Evolutionary conservation across 768 basidiomycete genomes (phyloP).

Genomic region (Pleurotus ostreatus): DNA sequence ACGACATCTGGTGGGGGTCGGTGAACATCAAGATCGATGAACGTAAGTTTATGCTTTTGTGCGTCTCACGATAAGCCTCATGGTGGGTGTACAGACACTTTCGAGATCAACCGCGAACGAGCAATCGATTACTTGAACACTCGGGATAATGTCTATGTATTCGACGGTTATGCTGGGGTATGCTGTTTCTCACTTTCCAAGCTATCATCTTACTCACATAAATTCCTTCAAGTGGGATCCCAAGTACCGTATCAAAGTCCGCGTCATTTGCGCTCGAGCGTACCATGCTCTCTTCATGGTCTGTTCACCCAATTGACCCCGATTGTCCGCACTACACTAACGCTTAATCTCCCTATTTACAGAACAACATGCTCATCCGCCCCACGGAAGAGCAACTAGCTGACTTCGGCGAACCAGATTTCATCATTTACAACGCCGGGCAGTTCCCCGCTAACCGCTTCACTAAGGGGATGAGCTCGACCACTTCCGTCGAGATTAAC

Average conservation of each 20-base stretch:
- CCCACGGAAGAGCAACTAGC: conserved; percentile 93
- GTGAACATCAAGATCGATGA: conserved; percentile 99
- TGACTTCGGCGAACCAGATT: conserved; percentile 96
- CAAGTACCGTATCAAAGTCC: conserved; percentile 99
- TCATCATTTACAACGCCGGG: conserved; percentile 99
- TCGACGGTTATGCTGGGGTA: conserved; percentile 92
- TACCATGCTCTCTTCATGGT: conserved; percentile 99
- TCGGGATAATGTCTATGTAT: conserved; percentile 96
- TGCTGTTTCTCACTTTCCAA: conserved; percentile 19
- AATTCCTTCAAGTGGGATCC: conserved; percentile 77
- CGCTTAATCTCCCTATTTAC: conserved; percentile 13
- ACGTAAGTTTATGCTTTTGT: conserved; percentile 43
- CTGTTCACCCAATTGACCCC: conserved; percentile 24
- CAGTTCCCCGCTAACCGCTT: conserved; percentile 99
- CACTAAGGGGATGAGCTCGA: conserved; percentile 99
- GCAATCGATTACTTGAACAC: conserved; percentile 99
- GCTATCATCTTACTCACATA: conserved; percentile 9
- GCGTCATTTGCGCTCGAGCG: conserved; percentile 96
- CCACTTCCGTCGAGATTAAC: conserved; percentile 99
- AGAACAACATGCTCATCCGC: conserved; percentile 99
- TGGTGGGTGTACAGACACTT: conserved; percentile 64
- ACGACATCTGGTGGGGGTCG: conserved; percentile 99
- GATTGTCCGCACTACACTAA: conserved; percentile 4
- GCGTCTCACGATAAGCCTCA: background rate
- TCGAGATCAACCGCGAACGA: conserved; percentile 98